Evolutionary conservation across 2,329 filamentous ascomycete species (phyloP), one percentile per base, ranked within the genome.

Genomic region (Fusarium sp.): DNA sequence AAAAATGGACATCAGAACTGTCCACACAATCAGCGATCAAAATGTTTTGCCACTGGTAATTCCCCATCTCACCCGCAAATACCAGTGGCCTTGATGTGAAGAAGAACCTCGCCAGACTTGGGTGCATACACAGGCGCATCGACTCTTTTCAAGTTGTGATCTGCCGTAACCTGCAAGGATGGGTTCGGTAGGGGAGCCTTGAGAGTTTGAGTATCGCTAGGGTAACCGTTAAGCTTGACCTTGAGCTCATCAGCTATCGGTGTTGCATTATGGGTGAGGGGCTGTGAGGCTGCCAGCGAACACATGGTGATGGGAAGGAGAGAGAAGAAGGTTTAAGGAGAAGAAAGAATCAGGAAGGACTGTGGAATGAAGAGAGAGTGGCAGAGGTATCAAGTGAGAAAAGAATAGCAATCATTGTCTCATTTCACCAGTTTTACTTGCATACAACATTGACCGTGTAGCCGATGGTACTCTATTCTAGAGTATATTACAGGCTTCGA

Each of bases 1-100:
- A 93, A 74, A 92, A 91, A 78, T 93, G 91, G 72, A 93, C 87
- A 75, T 93, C 91, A 2, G 90, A 92, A 45, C 88, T 90, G 36
- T 22, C 17, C 28, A 15, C 17, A 24, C 42, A 9, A 47, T 72
- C 41, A 73, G 66, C 39, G 18, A 55, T 36, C 26, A 47, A 44
- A 48, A 18, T 18, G 17, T 28, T 18, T 28, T 45, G 26, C 20
- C 9, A 12, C 17, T 26, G 8, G 24, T 14, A 20, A 12, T 8
- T 39, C 15, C 26, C 66, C 81, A 35, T 51, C 75, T 51, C 80
- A 90, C 85, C 90, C 90, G 81, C 90, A 92, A 42, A 92, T 89
- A 48, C 90, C 90, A 7, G 90, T 91, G 3, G 87, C 86, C 77
- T 90, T 90, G 73, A 92, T 85, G 68, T 92, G 90, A 15, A 92